A percentile compares a stretch with the other conserved stretches of the same genome.
Conservation (phyloP, 306 rosid species). For the Casuarina cunninghamiana region DNA sequence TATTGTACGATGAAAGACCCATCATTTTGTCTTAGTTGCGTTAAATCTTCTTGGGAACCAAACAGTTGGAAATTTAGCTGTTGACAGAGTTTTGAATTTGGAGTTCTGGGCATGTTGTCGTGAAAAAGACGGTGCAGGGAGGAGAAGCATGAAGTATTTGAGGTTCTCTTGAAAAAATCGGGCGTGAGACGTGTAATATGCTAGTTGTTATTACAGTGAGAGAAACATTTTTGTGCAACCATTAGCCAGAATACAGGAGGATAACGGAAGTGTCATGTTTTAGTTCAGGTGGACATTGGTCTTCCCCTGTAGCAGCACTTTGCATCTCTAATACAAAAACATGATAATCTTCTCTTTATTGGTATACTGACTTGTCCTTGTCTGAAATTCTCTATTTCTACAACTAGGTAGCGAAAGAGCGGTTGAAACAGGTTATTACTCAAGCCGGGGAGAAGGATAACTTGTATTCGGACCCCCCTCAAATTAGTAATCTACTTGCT, state of each 20-base stretch:
- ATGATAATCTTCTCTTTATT: neutral
- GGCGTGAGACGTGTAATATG: neutral
- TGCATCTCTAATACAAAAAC: constrained; percentile 1
- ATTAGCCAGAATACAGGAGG: neutral
- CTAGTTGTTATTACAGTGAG: neutral
- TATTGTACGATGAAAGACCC: neutral
- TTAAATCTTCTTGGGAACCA: neutral
- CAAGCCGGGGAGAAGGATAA: constrained; percentile 72
- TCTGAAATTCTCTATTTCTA: constrained; percentile 31
- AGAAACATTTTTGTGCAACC: neutral
- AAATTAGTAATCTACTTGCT: constrained; percentile 30
- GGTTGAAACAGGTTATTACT: constrained; percentile 68
- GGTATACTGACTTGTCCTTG: neutral
- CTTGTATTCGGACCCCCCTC: constrained; percentile 48
- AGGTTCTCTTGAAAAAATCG: neutral
- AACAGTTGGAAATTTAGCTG: neutral
- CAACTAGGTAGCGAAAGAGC: constrained; percentile 73
- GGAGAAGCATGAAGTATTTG: neutral
- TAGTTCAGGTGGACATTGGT: constrained; percentile 17
- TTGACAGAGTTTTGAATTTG: neutral
- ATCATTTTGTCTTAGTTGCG: neutral
- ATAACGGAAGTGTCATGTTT: neutral
- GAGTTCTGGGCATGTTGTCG: neutral
- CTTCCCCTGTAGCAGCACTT: neutral
- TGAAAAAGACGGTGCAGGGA: neutral